Evolutionary conservation across 2,329 filamentous ascomycete genomes (phyloP).

Genomic region (Capronia coronata): DNA sequence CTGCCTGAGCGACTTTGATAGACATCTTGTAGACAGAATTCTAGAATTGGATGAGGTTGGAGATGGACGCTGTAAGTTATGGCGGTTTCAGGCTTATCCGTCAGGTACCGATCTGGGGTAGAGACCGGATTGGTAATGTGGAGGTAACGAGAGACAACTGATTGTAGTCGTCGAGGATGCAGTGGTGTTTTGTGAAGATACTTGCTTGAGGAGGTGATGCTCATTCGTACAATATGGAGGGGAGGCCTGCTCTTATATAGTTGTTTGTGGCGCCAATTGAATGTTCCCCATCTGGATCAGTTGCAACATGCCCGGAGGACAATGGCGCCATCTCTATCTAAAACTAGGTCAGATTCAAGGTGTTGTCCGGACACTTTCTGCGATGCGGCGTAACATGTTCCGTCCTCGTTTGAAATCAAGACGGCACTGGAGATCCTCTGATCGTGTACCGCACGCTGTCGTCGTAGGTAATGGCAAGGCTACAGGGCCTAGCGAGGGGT

Average conservation of each 20-base stretch:
- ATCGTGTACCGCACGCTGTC: neutral
- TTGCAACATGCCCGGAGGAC: neutral
- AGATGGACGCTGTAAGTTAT: too few species aligned
- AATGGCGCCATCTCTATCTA: neutral
- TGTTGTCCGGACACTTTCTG: neutral
- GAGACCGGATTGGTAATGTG: neutral
- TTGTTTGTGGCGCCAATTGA: neutral
- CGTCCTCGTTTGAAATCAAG: neutral
- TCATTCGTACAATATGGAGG: neutral
- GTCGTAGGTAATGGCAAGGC: neutral
- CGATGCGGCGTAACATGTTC: neutral
- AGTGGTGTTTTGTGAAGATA: neutral
- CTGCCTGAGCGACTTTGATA: slow-evolving; percentile 25
- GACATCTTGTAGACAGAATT: neutral
- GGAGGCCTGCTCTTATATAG: too few species aligned
- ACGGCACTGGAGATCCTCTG: neutral
- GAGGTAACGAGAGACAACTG: neutral
- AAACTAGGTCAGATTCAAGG: neutral
- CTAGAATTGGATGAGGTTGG: too few species aligned
- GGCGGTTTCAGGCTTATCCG: too few species aligned
- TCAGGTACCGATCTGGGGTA: neutral
- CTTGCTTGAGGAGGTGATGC: neutral
- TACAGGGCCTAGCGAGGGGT: neutral
- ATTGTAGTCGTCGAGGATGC: too few species aligned
- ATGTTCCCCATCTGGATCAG: neutral